Percentiles rank a stretch among this genome's conserved stretches.
These are phyloP conservation scores for Plectosphaerella cucumerina DNA, from an alignment of 2,329 filamentous ascomycete species.

Conservation along the genomic window DNA sequence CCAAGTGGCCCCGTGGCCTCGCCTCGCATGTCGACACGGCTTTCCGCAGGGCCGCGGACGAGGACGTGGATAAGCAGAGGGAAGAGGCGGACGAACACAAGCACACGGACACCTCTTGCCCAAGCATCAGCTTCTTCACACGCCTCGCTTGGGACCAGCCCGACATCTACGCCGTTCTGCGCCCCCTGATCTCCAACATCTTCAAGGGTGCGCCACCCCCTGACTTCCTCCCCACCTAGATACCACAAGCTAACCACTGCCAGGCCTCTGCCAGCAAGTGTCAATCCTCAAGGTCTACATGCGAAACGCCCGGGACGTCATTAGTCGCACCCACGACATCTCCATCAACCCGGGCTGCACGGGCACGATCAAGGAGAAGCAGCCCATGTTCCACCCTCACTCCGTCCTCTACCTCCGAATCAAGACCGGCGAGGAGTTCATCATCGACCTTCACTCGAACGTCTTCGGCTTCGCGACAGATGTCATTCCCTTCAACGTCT, in stretches of 20 bases:
- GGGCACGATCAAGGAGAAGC: slow-evolving; percentile 5
- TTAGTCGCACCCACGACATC: not conserved
- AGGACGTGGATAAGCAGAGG: no score
- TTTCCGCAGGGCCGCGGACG: no score
- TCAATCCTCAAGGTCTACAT: slow-evolving; percentile 7
- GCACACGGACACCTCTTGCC: no score
- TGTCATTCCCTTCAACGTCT: slow-evolving; percentile 5
- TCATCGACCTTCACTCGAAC: slow-evolving; percentile 9
- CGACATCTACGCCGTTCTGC: no score
- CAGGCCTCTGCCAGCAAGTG: slow-evolving; percentile 8
- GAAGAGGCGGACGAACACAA: no score
- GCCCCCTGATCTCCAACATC: not conserved
- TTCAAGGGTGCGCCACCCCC: not conserved
- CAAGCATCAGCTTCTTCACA: not conserved
- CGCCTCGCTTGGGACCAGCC: no score
- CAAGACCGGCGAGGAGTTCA: slow-evolving; percentile 1
- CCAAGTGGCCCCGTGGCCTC: not conserved
- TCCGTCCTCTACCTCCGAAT: slow-evolving; percentile 7
- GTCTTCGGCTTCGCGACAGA: slow-evolving; percentile 3
- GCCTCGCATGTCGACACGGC: not conserved
- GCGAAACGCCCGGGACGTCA: slow-evolving; percentile 8
- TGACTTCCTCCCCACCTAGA: not conserved
- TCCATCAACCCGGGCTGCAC: not conserved
- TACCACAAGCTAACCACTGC: not conserved
- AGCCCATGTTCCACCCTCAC: slow-evolving; percentile 14